Evolutionary conservation across 441 rosid species (phyloP).

Genomic region (Breynia disticha): DNA sequence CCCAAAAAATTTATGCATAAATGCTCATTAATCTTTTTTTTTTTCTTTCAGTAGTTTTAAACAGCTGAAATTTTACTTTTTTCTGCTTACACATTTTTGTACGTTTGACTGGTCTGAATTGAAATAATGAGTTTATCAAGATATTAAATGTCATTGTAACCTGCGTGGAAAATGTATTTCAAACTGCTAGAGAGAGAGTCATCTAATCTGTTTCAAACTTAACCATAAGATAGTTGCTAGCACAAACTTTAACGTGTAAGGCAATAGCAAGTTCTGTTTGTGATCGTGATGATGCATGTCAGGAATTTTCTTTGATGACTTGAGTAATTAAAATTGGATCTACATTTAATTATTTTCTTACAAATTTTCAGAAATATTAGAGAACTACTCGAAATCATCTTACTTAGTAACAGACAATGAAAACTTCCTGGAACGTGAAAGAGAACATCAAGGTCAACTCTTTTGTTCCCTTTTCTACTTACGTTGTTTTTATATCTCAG

Average conservation of each 20-base stretch:
- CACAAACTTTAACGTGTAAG: too few species aligned
- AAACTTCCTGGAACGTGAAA: conserved; percentile 66
- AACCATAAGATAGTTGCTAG: too few species aligned
- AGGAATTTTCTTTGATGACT: neutral
- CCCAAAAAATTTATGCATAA: neutral
- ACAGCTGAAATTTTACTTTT: too few species aligned
- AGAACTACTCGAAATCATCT: conserved; percentile 77
- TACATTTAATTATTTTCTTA: neutral
- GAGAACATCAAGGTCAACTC: conserved; percentile 68
- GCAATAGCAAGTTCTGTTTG: too few species aligned
- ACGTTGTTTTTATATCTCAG: neutral
- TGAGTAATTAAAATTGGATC: neutral
- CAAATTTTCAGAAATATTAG: conserved; percentile 56
- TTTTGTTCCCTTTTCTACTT: neutral
- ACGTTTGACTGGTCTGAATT: too few species aligned
- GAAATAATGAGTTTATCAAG: too few species aligned
- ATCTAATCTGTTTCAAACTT: too few species aligned
- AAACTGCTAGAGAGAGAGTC: too few species aligned
- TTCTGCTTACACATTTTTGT: too few species aligned
- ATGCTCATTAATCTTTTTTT: neutral
- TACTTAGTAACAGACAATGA: conserved; percentile 59
- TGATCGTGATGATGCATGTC: neutral
- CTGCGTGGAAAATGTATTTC: too few species aligned
- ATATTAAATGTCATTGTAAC: too few species aligned
- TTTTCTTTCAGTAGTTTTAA: too few species aligned